Conservation (phyloP, 73 alveolate genomes). For the Symbiodinium pilosum region DNA sequence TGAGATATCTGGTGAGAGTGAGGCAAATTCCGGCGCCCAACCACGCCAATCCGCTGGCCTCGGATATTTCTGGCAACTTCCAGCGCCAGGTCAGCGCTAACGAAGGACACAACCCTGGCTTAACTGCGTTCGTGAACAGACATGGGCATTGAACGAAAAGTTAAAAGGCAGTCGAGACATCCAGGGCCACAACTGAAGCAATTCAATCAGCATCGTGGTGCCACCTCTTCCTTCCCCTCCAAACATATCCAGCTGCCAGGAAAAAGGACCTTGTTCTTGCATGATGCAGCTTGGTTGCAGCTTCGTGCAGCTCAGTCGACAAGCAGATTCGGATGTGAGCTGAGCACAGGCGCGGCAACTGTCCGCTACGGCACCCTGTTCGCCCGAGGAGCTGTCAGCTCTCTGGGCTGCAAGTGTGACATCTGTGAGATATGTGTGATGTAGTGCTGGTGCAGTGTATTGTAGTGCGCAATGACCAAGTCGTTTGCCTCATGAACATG, state of each 20-base stretch:
- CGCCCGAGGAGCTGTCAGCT: conserved; percentile 79
- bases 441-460: too few relatives aligned
- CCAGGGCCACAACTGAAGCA: too few relatives aligned
- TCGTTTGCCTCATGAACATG: too few relatives aligned
- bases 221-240: too few relatives aligned
- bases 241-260: conserved; percentile 3
- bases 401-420: not conserved
- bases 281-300: conserved; percentile 3
- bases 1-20: not conserved
- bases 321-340: not conserved
- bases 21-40: not conserved
- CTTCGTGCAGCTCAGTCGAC: too few relatives aligned
- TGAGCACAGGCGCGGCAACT: conserved; percentile 68
- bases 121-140: too few relatives aligned
- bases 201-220: too few relatives aligned
- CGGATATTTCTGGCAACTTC: not conserved
- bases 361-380: conserved; percentile 61
- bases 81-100: not conserved
- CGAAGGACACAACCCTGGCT: not conserved
- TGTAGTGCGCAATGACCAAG: too few relatives aligned
- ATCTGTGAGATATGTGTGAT: too few relatives aligned
- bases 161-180: too few relatives aligned
- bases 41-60: not conserved
- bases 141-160: too few relatives aligned
- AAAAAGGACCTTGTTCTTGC: conserved; percentile 78